A percentile compares a stretch with the other conserved stretches of the same genome.
These are phyloP conservation scores for Diaporthe sp. DNA, from an alignment of 2,329 filamentous ascomycete species.

Conservation along the genomic window DNA sequence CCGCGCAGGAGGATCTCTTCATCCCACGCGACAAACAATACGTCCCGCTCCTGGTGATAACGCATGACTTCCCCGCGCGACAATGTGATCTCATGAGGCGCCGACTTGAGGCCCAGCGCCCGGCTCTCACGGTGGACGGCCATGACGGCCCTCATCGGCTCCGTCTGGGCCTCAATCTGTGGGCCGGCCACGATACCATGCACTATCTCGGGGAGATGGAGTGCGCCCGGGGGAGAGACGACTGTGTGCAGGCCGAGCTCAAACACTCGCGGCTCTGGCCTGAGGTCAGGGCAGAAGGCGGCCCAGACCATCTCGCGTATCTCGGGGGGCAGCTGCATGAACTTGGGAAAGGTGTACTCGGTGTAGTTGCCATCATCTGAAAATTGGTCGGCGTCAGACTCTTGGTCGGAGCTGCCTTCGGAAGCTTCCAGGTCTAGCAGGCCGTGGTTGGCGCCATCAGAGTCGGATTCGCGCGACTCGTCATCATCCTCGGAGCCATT, in stretches of 20 bases:
- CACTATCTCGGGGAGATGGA: background rate
- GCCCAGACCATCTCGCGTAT: slow-evolving; percentile 51
- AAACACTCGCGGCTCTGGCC: slow-evolving; percentile 46
- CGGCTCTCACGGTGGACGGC: slow-evolving; percentile 54
- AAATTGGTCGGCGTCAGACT: background rate
- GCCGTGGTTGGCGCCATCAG: background rate
- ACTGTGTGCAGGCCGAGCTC: slow-evolving; percentile 33
- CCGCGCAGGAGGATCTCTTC: background rate
- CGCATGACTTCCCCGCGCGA: slow-evolving; percentile 40
- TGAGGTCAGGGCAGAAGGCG: slow-evolving; percentile 48
- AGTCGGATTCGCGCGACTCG: slow-evolving; percentile 25
- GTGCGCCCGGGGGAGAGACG: background rate
- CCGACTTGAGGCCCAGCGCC: slow-evolving; percentile 46
- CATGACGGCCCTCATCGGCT: slow-evolving; percentile 47
- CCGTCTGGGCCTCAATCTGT: slow-evolving; percentile 46
- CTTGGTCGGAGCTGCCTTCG: slow-evolving; percentile 31
- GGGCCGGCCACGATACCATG: slow-evolving; percentile 21
- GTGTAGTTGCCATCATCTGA: background rate
- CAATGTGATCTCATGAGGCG: slow-evolving; percentile 51
- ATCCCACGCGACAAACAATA: slow-evolving; percentile 45
- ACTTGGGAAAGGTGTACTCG: slow-evolving; percentile 42
- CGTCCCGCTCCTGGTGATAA: slow-evolving; percentile 44
- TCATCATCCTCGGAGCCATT: slow-evolving; percentile 16
- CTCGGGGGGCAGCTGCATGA: slow-evolving; percentile 49
- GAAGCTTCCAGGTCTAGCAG: slow-evolving; percentile 38